Base-by-base conservation (phyloP, 768 basidiomycete species). In the Pulveroboletus frians region DNA sequence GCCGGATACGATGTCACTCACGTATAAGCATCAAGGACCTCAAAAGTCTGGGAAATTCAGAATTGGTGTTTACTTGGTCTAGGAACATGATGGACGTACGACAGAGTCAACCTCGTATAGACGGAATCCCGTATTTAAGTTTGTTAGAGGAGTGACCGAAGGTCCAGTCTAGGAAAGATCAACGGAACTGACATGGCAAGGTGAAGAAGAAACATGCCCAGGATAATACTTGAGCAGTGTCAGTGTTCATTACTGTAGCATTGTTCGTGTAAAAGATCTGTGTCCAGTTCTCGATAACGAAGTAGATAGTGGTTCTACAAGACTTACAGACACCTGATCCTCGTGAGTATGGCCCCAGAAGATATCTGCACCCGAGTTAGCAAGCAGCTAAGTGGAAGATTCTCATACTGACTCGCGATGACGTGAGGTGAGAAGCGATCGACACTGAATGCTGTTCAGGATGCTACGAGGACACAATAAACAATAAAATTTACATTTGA, bases 311-410 rank as follows among this genome's bases (percentile, higher is more conserved):
- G 23, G n/a, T 21, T 38, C 29, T 8, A 14, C 46, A 41, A n/a
- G 27, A 47, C 73, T 23, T 51, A 84, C 84, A 27, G 77, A 81
- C 35, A 86, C 54, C 65, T 85, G 76, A 63, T 88, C 86, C 61
- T 88, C 83, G 48, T 88, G 85, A 0, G 81, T 79, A 58, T 89
- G 88, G 6, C 87, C 87, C 60, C 74, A 89, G 71, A 88, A 87
- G n/a, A 88, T 79, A 54, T 78, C 84, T 82, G 47, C 34, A 43
- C 35, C 23, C 42, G 45, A 43, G 49, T 55, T 58, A 53, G 50
- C 50, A 36, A 53, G 15, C 17, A 42, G 8, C 36, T 20, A 29
- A 2, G 23, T n/a, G 9, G 15, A 15, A 42, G 2, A 23, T 32
- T 20, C 26, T 13, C n/a, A 10, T 37, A 73, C 83, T 37, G 46